Percentiles rank a stretch among this genome's conserved stretches.
Conservation (phyloP, 331 rosid species). For the Phaseolus coccineus region DNA sequence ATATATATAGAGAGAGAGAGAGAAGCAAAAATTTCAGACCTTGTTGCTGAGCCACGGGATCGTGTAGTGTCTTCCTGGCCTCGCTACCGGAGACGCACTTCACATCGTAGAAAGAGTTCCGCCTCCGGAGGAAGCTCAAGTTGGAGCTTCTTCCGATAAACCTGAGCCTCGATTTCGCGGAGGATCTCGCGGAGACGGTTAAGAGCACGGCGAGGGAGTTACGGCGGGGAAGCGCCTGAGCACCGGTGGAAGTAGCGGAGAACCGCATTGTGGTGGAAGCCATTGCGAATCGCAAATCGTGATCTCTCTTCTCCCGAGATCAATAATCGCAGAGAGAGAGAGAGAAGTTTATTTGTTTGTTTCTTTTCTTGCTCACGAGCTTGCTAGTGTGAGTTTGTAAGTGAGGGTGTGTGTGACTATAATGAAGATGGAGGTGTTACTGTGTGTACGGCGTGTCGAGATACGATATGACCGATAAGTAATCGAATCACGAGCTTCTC, state of each 20-base stretch:
- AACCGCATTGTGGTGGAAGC: constrained; percentile 71
- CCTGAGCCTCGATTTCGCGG: constrained; percentile 55
- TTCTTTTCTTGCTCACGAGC: constrained; percentile 44
- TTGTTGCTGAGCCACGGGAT: constrained; percentile 56
- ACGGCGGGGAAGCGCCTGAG: constrained; percentile 49
- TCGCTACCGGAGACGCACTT: constrained; percentile 64
- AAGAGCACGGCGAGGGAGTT: constrained; percentile 54
- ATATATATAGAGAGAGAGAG: not conserved
- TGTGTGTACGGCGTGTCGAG: constrained; percentile 6
- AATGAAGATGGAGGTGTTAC: not conserved
- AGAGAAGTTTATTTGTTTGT: not conserved
- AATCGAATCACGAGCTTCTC: constrained; percentile 50
- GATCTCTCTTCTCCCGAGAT: constrained; percentile 24
- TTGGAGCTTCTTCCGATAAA: constrained; percentile 46
- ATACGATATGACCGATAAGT: not conserved
- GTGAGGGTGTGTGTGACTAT: not conserved
- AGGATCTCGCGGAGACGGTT: constrained; percentile 46
- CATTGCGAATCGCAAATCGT: constrained; percentile 43
- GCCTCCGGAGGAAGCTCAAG: constrained; percentile 11
- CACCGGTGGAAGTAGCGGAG: constrained; percentile 46
- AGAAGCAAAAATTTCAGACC: constrained; percentile 49
- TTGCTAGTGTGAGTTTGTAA: not conserved
- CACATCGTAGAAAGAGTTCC: constrained; percentile 52
- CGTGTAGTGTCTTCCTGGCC: constrained; percentile 46
- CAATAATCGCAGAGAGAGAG: constrained; percentile 11